phyloP scores from a whole-genome alignment of 1,284 basidiomycete genomes.

The Peniophora sp. region DNA sequence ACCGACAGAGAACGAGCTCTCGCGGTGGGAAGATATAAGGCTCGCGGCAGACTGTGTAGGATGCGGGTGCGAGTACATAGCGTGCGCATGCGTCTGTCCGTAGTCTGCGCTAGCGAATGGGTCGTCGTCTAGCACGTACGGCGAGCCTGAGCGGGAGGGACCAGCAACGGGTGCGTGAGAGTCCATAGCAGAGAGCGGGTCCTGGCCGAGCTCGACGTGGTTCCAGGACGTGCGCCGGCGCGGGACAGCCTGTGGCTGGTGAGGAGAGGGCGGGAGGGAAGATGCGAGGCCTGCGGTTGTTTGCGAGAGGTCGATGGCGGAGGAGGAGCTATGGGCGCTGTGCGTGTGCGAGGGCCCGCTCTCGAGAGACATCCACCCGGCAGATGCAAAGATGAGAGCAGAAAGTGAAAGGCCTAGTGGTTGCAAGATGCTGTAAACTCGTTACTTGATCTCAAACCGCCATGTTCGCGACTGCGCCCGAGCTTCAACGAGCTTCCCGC shows the following conservation, averaged over 20 bases:
- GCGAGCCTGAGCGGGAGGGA: conserved; percentile 12
- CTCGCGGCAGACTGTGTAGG: conserved; percentile 40
- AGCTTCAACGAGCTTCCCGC: too few relatives aligned
- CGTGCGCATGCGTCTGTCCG: conserved; percentile 23
- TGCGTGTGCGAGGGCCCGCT: too few relatives aligned
- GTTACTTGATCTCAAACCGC: too few relatives aligned
- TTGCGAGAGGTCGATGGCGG: conserved; percentile 47
- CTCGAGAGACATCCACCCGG: too few relatives aligned
- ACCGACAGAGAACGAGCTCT: conserved; percentile 28
- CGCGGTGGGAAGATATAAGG: conserved; percentile 32
- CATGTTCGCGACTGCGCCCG: too few relatives aligned
- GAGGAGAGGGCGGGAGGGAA: conserved; percentile 43
- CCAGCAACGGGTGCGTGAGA: conserved; percentile 11
- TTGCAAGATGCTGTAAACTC: too few relatives aligned
- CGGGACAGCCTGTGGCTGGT: conserved; percentile 26
- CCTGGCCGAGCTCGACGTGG: conserved; percentile 28
- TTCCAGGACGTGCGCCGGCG: conserved; percentile 54
- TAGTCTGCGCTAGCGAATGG: conserved; percentile 33
- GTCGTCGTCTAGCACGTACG: conserved; percentile 31
- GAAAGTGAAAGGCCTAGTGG: too few relatives aligned
- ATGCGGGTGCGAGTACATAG: conserved; percentile 28
- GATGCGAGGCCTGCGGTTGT: conserved; percentile 36
- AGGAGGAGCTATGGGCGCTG: conserved; percentile 27
- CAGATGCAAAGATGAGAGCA: too few relatives aligned
- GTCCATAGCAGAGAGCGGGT: conserved; percentile 10